Conservation (phyloP, 2,329 filamentous ascomycete species). For the Stemphylium vesicarium region DNA sequence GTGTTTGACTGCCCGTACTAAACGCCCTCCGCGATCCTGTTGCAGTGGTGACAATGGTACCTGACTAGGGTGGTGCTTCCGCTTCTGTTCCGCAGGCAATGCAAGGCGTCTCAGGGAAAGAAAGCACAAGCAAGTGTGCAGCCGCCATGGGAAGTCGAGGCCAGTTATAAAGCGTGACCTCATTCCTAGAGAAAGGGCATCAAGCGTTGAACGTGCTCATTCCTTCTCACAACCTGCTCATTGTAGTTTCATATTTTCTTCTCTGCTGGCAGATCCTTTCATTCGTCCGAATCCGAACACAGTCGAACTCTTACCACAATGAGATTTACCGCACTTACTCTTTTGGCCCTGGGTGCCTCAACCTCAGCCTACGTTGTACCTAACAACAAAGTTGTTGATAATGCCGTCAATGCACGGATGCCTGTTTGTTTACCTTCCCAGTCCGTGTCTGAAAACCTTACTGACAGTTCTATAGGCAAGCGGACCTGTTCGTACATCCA, state of each 20-base stretch:
- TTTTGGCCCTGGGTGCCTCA: conserved; percentile 42
- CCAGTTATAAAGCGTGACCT: conserved; percentile 36
- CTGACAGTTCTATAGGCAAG: conserved; percentile 31
- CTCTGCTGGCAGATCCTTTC: conserved; percentile 41
- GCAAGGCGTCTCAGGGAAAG: conserved; percentile 27
- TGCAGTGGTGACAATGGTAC: conserved; percentile 2
- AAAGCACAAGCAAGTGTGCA: conserved; percentile 10
- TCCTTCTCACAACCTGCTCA: conserved; percentile 41
- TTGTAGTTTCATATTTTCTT: conserved; percentile 33
- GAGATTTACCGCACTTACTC: conserved; percentile 38
- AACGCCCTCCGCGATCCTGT: conserved; percentile 3
- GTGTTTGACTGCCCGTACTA: conserved; percentile 19
- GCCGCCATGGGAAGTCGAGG: conserved; percentile 8
- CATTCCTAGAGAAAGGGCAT: conserved; percentile 26
- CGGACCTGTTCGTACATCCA: conserved; percentile 25
- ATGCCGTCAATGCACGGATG: conserved; percentile 36
- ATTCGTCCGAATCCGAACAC: conserved; percentile 20
- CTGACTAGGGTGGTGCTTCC: conserved; percentile 15
- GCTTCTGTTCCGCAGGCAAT: conserved; percentile 23
- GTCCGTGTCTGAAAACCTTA: background rate
- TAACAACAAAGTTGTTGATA: conserved; percentile 26
- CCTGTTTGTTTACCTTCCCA: conserved; percentile 24
- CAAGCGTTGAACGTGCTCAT: conserved; percentile 45
- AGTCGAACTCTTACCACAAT: conserved; percentile 32
- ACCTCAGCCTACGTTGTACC: conserved; percentile 43